Base-by-base conservation (phyloP, 495 filamentous ascomycete species). In the Penicillium taxi region DNA sequence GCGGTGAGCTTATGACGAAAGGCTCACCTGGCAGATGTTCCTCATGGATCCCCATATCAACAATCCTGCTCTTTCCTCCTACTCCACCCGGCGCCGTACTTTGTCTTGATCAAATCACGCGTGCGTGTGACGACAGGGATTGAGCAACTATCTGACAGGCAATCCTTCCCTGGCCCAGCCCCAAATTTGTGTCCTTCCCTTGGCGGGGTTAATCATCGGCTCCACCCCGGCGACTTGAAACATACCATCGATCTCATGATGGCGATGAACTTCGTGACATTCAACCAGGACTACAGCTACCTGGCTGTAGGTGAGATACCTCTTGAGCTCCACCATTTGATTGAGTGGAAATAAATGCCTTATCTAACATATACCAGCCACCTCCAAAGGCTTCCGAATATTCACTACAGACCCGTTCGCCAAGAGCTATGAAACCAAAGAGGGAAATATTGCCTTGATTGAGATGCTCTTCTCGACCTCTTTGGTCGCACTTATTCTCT, bases 381-480 rank as follows among this genome's bases (percentile, higher is more conserved):
- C 93, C 32, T 78, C 81, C 25, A 87, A 81, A 58, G 91, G 91
- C 44, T 96, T 94, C 60, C 84, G 89, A 36, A 84, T 94, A 41
- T 98, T 94, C 62, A 88, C 86, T 45, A 95, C 89, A 25, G 93
- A 96, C 40, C 90, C 89, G 1, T 96, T 96, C 56, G 77, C 77
- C 46, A 94, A 94, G 62, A 82, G 86, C 58, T 95, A 86, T 64
- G 87, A 88, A 53, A 88, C 84, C 48, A 83, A 86, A 42, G 86
- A 96, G 42, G 87, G 86, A 12, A 90, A 96, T 55, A 86, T 96
- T 29, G 81, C 87, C 24, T 82, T 95, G 37, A 78, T 98, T 56
- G 93, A 96, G 70, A 96, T 95, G 90, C 80, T 98, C 41, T 98
- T 98, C 57, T 96, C 91, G 26, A 98, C 91, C 28, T 98, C 91